These are phyloP conservation scores for Lentinula novae-zelandiae DNA, from an alignment of 1,284 basidiomycete species.

Conservation along the genomic window DNA sequence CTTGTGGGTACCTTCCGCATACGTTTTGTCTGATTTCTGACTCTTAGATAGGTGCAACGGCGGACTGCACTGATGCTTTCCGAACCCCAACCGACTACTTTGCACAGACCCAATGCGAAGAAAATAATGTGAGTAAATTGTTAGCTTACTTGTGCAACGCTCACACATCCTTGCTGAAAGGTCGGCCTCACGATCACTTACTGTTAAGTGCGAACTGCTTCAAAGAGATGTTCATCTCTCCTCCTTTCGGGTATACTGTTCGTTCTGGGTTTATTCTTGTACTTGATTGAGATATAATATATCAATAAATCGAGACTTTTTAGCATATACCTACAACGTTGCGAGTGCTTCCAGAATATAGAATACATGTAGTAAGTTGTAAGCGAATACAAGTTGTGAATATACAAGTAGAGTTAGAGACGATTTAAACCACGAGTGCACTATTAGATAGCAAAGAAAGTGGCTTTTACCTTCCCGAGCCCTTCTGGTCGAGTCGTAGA, in stretches of 20 bases:
- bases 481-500: not conserved
- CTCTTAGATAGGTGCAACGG: not conserved
- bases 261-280: not conserved
- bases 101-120: constrained; percentile 7
- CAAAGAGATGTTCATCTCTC: not conserved
- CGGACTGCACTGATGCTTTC: constrained; percentile 5
- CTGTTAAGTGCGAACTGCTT: not conserved
- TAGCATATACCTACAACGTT: too few species aligned
- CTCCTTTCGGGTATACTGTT: not conserved
- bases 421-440: too few species aligned
- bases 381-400: not conserved
- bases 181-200: not conserved
- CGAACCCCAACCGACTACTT: constrained; percentile 1
- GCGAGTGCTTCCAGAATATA: too few species aligned
- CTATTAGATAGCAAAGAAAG: too few species aligned
- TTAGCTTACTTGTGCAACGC: not conserved
- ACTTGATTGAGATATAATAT: not conserved
- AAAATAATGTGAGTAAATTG: constrained; percentile 4
- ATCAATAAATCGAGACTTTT: not conserved
- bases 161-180: not conserved
- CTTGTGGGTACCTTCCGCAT: constrained; percentile 1
- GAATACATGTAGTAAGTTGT: not conserved
- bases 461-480: not conserved
- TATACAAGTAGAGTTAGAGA: not conserved
- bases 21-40: not conserved